A percentile compares a stretch with the other conserved stretches of the same genome.
These are phyloP conservation scores for Cocos nucifera DNA, from an alignment of 176 grass and related monocot species.

Conservation along the genomic window DNA sequence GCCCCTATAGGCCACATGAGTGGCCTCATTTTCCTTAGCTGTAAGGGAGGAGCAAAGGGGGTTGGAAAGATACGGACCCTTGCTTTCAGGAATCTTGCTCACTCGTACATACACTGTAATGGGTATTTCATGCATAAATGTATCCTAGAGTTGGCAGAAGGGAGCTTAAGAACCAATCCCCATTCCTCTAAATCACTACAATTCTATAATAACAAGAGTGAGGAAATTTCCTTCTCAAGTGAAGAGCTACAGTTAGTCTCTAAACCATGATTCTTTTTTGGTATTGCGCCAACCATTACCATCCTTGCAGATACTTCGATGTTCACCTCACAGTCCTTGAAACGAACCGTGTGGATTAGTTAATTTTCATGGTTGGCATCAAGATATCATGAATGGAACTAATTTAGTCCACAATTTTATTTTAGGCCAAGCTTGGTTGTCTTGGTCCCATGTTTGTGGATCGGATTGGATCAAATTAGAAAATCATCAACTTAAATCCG, in stretches of 20 bases:
- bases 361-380: background rate
- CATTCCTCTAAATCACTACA: background rate
- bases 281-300: background rate
- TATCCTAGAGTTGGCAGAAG: background rate
- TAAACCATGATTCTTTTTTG: background rate
- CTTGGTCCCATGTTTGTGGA: too few species aligned
- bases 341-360: background rate
- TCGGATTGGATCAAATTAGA: too few species aligned
- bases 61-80: background rate
- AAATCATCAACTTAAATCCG: too few species aligned
- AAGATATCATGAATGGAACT: background rate
- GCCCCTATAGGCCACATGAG: background rate
- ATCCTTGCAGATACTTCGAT: constrained; percentile 4
- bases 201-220: too few species aligned
- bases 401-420: too few species aligned
- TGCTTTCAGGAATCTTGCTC: too few species aligned
- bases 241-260: too few species aligned
- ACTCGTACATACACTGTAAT: too few species aligned
- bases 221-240: too few species aligned
- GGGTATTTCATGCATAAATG: too few species aligned
- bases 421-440: too few species aligned
- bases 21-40: constrained; percentile 2
- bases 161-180: background rate
- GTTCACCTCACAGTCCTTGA: background rate
- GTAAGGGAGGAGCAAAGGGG: background rate